Evolutionary conservation across 1,139 yeast genomes (phyloP).

Genomic region (Sugiyamaella pinicola): DNA sequence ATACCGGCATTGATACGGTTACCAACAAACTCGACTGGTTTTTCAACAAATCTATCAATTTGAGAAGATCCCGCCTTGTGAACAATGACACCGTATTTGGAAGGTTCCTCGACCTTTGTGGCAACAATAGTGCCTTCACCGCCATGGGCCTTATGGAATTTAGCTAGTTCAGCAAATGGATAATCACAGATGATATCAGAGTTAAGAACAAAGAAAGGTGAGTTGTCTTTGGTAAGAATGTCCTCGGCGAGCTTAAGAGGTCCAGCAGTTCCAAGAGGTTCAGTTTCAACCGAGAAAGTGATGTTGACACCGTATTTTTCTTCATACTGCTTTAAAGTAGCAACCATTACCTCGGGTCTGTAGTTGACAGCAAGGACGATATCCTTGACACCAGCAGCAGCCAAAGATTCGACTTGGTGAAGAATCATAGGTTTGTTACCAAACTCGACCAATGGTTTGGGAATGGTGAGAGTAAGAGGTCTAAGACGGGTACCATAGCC

Average conservation of each 20-base stretch:
- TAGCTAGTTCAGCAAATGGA: constrained; percentile 91
- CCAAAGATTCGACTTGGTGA: constrained; percentile 97
- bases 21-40: constrained; percentile 94
- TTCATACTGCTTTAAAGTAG: constrained; percentile 91
- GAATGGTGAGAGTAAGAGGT: constrained; percentile 94
- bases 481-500: constrained; percentile 99
- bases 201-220: constrained; percentile 97
- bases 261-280: constrained; percentile 99
- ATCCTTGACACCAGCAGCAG: constrained; percentile 98
- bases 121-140: constrained; percentile 99
- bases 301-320: constrained; percentile 90
- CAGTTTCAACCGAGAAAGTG: constrained; percentile 98
- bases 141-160: constrained; percentile 93
- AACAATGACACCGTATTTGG: constrained; percentile 99
- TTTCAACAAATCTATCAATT: constrained; percentile 98
- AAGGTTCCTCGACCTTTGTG: constrained; percentile 98
- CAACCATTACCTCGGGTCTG: constrained; percentile 99
- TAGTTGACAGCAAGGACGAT: constrained; percentile 98
- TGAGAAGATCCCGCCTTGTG: constrained; percentile 92
- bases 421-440: constrained; percentile 89
- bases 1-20: constrained; percentile 98
- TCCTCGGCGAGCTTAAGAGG: constrained; percentile 97
- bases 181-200: constrained; percentile 98
- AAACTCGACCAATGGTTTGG: constrained; percentile 98
- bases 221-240: constrained; percentile 87